Conservation (phyloP, 1,139 yeast species). For the Kodamaea suecica region DNA sequence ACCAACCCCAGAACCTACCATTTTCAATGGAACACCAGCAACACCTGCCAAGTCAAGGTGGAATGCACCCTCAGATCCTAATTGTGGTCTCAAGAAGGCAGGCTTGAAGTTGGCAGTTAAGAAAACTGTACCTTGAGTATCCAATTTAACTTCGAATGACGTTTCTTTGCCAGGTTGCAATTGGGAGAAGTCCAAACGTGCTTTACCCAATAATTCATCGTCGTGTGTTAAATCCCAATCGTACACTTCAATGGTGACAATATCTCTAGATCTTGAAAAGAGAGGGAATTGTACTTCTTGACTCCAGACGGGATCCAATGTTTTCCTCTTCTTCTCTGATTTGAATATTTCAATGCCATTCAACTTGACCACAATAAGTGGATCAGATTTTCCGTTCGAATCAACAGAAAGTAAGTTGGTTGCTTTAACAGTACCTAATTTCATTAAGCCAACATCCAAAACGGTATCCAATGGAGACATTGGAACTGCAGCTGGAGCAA, state of each 20-base stretch:
- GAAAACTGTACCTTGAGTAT: slow-evolving; percentile 59
- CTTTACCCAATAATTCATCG: slow-evolving; percentile 57
- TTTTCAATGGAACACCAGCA: slow-evolving; percentile 47
- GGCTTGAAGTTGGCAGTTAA: slow-evolving; percentile 57
- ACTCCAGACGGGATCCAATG: slow-evolving; percentile 68
- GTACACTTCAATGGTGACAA: slow-evolving; percentile 47
- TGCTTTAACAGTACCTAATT: slow-evolving; percentile 56
- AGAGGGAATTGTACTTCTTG: slow-evolving; percentile 58
- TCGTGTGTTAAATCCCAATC: slow-evolving; percentile 81
- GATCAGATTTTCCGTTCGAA: slow-evolving; percentile 74
- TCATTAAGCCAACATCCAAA: slow-evolving; percentile 62
- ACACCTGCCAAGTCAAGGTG: slow-evolving; percentile 40
- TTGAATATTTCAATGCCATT: slow-evolving; percentile 55
- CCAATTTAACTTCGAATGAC: slow-evolving; percentile 47
- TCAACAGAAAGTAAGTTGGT: slow-evolving; percentile 56
- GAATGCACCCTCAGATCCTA: slow-evolving; percentile 41
- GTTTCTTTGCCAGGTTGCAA: slow-evolving; percentile 46
- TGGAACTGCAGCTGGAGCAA: slow-evolving; percentile 53
- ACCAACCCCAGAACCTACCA: slow-evolving; percentile 42
- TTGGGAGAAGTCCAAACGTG: slow-evolving; percentile 46
- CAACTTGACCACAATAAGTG: slow-evolving; percentile 49
- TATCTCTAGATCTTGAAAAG: slow-evolving; percentile 57
- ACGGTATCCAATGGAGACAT: slow-evolving; percentile 60
- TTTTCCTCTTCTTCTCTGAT: slow-evolving; percentile 61
- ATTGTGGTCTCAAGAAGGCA: slow-evolving; percentile 61